A percentile compares a stretch with the other conserved stretches of the same genome.
Conservation (phyloP, 306 rosid genomes). For the Adenanthera pavonina region DNA sequence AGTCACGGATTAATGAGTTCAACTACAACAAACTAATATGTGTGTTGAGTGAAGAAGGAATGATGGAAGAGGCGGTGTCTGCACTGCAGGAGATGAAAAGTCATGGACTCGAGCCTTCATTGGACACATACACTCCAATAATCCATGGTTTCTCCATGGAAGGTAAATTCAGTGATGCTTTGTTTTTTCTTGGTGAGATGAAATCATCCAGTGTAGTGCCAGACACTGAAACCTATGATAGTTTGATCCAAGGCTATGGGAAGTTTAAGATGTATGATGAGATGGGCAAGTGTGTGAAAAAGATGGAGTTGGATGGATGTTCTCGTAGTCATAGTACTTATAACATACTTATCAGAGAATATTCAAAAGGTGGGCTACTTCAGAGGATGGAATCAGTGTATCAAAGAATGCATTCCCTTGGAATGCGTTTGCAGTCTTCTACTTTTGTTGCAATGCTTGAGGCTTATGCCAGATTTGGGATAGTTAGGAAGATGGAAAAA, state of each 20-base stretch:
- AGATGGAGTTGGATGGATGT: conserved; percentile 68
- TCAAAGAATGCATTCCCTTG: conserved; percentile 63
- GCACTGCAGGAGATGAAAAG: conserved; percentile 62
- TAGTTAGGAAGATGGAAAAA: conserved; percentile 74
- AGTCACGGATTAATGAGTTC: conserved; percentile 57
- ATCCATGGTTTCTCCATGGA: conserved; percentile 60
- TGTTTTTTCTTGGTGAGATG: conserved; percentile 58
- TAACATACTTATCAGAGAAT: conserved; percentile 72
- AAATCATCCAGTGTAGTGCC: conserved; percentile 51
- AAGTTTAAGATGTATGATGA: conserved; percentile 73
- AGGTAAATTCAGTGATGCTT: conserved; percentile 58
- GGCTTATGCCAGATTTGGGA: conserved; percentile 70
- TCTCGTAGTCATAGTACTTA: conserved; percentile 65
- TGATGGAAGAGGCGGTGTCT: conserved; percentile 58
- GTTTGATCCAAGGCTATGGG: conserved; percentile 71
- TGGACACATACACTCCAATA: conserved; percentile 58
- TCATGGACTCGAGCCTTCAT: conserved; percentile 50
- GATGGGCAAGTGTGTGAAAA: conserved; percentile 63
- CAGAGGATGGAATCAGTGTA: conserved; percentile 61
- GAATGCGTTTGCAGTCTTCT: conserved; percentile 64
- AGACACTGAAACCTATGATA: conserved; percentile 65
- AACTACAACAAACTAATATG: conserved; percentile 63
- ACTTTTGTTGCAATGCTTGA: conserved; percentile 72
- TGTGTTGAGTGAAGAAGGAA: conserved; percentile 57
- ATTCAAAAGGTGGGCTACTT: conserved; percentile 65